These are phyloP conservation scores for Candida morakotiae DNA, from an alignment of 805 yeast species.

Conservation along the genomic window DNA sequence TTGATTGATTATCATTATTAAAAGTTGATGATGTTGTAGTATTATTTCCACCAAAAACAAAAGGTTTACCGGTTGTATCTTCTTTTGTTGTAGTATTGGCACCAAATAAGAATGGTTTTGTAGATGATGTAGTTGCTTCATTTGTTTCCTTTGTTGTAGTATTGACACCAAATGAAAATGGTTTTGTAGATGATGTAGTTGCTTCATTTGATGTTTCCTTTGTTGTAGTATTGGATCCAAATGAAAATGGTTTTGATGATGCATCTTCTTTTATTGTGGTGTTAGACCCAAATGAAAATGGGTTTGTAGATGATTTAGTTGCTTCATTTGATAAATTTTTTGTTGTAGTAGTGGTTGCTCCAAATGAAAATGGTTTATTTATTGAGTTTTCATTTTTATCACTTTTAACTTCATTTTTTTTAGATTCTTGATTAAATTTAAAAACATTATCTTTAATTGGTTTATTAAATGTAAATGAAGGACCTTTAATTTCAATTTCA, in stretches of 20 bases:
- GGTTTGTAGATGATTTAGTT: constrained; percentile 1
- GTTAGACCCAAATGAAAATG: neutral
- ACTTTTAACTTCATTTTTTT: no score
- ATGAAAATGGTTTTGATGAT: constrained; percentile 3
- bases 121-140: neutral
- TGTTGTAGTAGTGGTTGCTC: constrained; percentile 8
- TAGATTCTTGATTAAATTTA: constrained; percentile 15
- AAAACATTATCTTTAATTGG: constrained; percentile 33
- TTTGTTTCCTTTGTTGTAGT: no score
- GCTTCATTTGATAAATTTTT: neutral
- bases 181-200: neutral
- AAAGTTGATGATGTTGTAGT: no score
- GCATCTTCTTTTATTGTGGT: neutral
- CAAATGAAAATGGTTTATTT: constrained; percentile 17
- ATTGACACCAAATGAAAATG: constrained; percentile 2
- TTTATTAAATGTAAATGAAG: constrained; percentile 50
- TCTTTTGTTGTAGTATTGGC: no score
- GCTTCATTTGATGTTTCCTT: neutral
- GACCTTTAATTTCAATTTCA: constrained; percentile 69
- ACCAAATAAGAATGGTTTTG: constrained; percentile 14
- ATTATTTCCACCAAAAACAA: constrained; percentile 15
- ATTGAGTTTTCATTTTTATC: no score
- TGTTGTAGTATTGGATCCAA: neutral
- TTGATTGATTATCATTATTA: no score
- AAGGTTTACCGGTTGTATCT: neutral